Percentiles rank a stretch among this genome's conserved stretches.
Evolutionary conservation across 495 filamentous ascomycete genomes (phyloP).

Genomic region (Lentithecium fluviatile): DNA sequence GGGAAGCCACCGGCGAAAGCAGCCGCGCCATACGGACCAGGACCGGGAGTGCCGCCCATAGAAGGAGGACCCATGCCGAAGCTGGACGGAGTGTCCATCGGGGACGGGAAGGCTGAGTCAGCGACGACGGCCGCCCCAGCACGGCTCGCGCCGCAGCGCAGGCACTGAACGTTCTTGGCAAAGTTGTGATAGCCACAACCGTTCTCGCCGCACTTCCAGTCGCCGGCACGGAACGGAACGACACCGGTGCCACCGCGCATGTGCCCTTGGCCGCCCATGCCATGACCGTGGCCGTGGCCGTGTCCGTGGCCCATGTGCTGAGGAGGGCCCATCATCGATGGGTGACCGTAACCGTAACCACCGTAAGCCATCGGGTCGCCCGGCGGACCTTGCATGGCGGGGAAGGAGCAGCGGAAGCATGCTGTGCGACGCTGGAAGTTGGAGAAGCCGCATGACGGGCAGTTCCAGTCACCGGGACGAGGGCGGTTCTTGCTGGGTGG

Average conservation of each 20-base stretch:
- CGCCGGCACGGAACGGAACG: constrained; percentile 94
- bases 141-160: constrained; percentile 92
- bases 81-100: constrained; percentile 79
- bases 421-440: constrained; percentile 98
- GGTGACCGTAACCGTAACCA: constrained; percentile 68
- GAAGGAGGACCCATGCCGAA: constrained; percentile 69
- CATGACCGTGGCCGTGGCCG: constrained; percentile 63
- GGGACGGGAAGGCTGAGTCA: constrained; percentile 86
- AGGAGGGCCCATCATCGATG: constrained; percentile 32
- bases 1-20: constrained; percentile 77
- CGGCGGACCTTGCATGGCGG: constrained; percentile 76
- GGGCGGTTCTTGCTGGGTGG: constrained; percentile 97
- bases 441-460: constrained; percentile 86
- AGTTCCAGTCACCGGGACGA: constrained; percentile 96
- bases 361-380: constrained; percentile 71
- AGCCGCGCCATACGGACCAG: constrained; percentile 71
- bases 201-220: constrained; percentile 98
- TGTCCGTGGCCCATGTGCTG: constrained; percentile 74
- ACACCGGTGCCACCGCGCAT: constrained; percentile 58
- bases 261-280: not conserved
- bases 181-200: constrained; percentile 99
- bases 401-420: constrained; percentile 98
- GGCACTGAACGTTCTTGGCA: constrained; percentile 96
- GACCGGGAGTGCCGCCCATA: constrained; percentile 80
- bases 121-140: constrained; percentile 90